A percentile compares a stretch with the other conserved stretches of the same genome.
Evolutionary conservation across 768 basidiomycete genomes (phyloP).

Genomic region (Cantharellus anzutake): DNA sequence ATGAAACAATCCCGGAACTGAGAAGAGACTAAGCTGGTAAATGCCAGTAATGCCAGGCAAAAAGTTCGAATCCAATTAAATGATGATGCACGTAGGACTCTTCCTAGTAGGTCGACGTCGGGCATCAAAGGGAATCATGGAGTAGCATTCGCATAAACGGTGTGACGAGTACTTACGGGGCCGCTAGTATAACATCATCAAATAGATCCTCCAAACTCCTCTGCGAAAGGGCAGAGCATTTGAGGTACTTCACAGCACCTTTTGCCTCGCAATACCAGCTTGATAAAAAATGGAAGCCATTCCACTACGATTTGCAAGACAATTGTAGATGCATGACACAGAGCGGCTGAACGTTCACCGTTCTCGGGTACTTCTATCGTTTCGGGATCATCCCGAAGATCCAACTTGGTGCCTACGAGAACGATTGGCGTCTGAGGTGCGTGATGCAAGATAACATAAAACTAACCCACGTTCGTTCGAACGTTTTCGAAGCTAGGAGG

Average conservation of each 20-base stretch:
- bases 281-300: conserved; percentile 90
- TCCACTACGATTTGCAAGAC: conserved; percentile 32
- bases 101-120: conserved; percentile 52
- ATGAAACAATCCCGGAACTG: no score
- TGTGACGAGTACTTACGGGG: conserved; percentile 40
- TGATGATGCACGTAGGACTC: conserved; percentile 43
- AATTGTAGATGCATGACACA: neutral
- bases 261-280: conserved; percentile 77
- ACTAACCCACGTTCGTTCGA: conserved; percentile 63
- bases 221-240: conserved; percentile 92
- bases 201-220: conserved; percentile 98
- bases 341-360: conserved; percentile 41
- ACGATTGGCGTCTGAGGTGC: conserved; percentile 1
- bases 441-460: neutral
- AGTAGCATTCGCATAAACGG: neutral
- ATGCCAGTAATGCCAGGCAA: no score
- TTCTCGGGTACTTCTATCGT: conserved; percentile 28
- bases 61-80: conserved; percentile 27
- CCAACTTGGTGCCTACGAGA: conserved; percentile 3
- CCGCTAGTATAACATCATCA: conserved; percentile 95
- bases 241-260: conserved; percentile 89
- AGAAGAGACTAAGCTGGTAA: no score
- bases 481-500: conserved; percentile 99
- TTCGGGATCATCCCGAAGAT: neutral
- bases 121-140: conserved; percentile 2